phyloP scores from a whole-genome alignment of 2,329 filamentous ascomycete species.

The Trichoderma sp. region DNA sequence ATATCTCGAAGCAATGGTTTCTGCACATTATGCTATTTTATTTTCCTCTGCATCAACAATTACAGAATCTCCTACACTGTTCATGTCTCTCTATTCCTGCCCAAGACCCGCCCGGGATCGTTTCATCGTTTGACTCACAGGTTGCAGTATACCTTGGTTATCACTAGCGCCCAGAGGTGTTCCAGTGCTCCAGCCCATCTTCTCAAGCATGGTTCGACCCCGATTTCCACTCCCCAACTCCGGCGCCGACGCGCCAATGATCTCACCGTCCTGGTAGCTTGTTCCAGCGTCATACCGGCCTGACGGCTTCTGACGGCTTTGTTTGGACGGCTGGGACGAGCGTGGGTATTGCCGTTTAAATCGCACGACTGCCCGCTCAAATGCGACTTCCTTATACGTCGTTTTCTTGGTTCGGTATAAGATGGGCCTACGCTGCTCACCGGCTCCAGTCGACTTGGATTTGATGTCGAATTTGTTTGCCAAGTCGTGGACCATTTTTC shows the following conservation, averaged over 20 bases:
- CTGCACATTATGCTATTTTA: slow-evolving; percentile 50
- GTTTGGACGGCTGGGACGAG: slow-evolving; percentile 47
- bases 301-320: slow-evolving; percentile 33
- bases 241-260: slow-evolving; percentile 80
- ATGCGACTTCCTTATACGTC: slow-evolving; percentile 55
- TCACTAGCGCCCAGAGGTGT: slow-evolving; percentile 76
- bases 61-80: slow-evolving; percentile 12
- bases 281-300: slow-evolving; percentile 25
- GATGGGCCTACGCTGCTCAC: slow-evolving; percentile 68
- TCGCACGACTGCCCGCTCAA: slow-evolving; percentile 46
- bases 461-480: slow-evolving; percentile 73
- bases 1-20: slow-evolving; percentile 62
- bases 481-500: slow-evolving; percentile 77
- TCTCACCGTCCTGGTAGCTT: slow-evolving; percentile 75
- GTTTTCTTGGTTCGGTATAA: slow-evolving; percentile 73
- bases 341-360: slow-evolving; percentile 48
- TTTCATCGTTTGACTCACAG: slow-evolving; percentile 84
- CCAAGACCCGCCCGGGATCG: slow-evolving; percentile 77
- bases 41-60: slow-evolving; percentile 11
- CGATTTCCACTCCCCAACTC: slow-evolving; percentile 80
- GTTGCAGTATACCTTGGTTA: slow-evolving; percentile 85
- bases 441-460: slow-evolving; percentile 78
- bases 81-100: slow-evolving; percentile 31
- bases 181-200: slow-evolving; percentile 93
- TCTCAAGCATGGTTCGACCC: slow-evolving; percentile 84